Base-by-base conservation (phyloP, 352 stramenopile genomes). In the Salisapilia sapeloensis region DNA sequence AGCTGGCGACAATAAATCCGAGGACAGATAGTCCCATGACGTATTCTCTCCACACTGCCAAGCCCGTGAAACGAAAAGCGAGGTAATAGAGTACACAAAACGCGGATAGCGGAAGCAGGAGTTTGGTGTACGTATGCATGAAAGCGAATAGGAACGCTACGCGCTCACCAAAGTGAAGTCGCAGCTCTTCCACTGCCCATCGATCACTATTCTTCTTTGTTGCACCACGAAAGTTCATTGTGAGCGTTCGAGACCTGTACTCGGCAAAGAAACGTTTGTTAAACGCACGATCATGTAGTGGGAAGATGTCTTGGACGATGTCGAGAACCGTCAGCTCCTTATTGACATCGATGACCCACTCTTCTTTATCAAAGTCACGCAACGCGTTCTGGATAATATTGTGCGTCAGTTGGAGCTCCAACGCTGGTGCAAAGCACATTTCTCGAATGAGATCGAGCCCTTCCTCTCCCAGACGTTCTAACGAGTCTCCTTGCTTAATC, bases 111-210 rank as follows among this genome's bases (percentile, higher is more conserved):
- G 75, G 75, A 44, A 84, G 18, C 29, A 91, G 34, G 33, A 82
- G 69, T 53, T 91, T 91, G 23, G 64, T 87, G 56, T 91, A 91
- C 43, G 89, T 86, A 43, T 89, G 70, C 72, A 91, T 91, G 34
- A 89, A 91, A 2, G 76, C 76, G 40, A 91, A 91, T 5, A 89
- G 45, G 40, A 91, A 91, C 17, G 76, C 76, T n/a, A 91, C 76
- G 10, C 72, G 76, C 48, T 89, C 72, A 14, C 76, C 76, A 46
- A 91, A 91, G 40, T 91, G 76, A 14, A 91, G 53, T 15, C 75
- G 75, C 4, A 91, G 48, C 34, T 91, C 75, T 24, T 91, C 75
- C 4, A 91, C 74, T 1, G 69, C 75, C 75, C 75, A 91, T 1
- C 75, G 71, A 48, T 91, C 63, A 31, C 57, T 76, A 38, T 91